These are phyloP conservation scores for Dictyostelium purpureum DNA, from an alignment of 78 protist species.

Conservation along the genomic window DNA sequence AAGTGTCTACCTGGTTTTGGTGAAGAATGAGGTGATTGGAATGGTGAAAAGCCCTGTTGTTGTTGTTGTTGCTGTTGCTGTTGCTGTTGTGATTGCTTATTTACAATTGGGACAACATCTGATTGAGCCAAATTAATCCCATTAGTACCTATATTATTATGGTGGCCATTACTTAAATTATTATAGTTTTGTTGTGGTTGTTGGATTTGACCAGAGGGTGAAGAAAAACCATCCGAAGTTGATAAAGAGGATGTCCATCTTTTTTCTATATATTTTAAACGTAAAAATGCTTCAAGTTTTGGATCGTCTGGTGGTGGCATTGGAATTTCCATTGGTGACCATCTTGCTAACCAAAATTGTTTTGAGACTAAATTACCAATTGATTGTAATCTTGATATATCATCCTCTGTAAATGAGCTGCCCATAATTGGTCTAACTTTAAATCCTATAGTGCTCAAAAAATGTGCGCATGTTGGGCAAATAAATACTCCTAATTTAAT, in stretches of 20 bases:
- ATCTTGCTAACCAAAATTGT: slow-evolving; percentile 73
- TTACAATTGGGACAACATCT: neutral
- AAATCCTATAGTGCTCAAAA: slow-evolving; percentile 17
- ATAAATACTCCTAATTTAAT: slow-evolving; percentile 56
- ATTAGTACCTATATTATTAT: neutral
- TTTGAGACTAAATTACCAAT: slow-evolving; percentile 72
- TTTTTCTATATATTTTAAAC: slow-evolving; percentile 70
- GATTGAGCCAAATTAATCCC: neutral
- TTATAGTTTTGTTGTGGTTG: neutral
- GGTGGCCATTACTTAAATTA: neutral
- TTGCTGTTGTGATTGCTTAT: slow-evolving; percentile 9
- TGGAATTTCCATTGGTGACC: slow-evolving; percentile 47
- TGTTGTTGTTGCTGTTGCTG: slow-evolving; percentile 15
- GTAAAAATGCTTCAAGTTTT: slow-evolving; percentile 28
- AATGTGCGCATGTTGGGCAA: slow-evolving; percentile 78
- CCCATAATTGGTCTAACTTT: slow-evolving; percentile 74
- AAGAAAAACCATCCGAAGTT: slow-evolving; percentile 23
- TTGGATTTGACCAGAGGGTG: neutral
- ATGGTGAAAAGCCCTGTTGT: slow-evolving; percentile 46
- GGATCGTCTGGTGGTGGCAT: slow-evolving; percentile 74
- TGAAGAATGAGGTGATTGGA: slow-evolving; percentile 49
- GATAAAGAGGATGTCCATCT: slow-evolving; percentile 46
- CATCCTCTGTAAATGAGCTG: slow-evolving; percentile 54
- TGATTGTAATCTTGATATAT: slow-evolving; percentile 53
- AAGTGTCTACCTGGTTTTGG: slow-evolving; percentile 55